Evolutionary conservation across 2,329 filamentous ascomycete species (phyloP).

Genomic region (Diaporthe sp.): DNA sequence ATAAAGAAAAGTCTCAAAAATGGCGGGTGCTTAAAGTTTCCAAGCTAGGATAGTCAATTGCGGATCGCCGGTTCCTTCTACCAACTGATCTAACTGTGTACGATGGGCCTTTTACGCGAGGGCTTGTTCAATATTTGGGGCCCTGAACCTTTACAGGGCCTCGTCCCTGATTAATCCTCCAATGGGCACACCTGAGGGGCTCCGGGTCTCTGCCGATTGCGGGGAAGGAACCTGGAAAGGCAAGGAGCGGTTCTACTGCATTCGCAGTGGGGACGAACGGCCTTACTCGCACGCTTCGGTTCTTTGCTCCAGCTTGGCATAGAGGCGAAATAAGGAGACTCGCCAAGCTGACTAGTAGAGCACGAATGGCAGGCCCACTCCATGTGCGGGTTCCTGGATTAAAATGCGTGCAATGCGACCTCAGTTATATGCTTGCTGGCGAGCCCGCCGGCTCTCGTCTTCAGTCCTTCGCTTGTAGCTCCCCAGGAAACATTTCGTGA

Average conservation of each 20-base stretch:
- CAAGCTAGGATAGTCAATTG: not conserved
- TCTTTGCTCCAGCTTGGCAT: conserved; percentile 16
- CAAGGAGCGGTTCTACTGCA: not conserved
- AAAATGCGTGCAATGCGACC: not conserved
- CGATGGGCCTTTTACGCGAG: not conserved
- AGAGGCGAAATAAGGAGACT: conserved; percentile 15
- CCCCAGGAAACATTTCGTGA: not conserved
- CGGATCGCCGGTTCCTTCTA: not conserved
- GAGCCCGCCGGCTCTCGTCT: not conserved
- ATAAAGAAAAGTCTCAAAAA: not conserved
- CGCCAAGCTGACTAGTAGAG: conserved; percentile 10
- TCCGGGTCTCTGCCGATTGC: conserved; percentile 8
- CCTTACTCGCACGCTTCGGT: conserved; percentile 9
- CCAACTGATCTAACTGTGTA: conserved; percentile 1
- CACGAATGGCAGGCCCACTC: not conserved
- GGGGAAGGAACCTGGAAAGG: conserved; percentile 16
- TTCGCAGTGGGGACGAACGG: conserved; percentile 4
- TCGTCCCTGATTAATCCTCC: conserved; percentile 23
- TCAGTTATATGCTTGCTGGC: not conserved
- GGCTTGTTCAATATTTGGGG: not conserved
- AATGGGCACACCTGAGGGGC: not conserved
- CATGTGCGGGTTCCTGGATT: not conserved
- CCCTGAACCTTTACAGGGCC: not conserved
- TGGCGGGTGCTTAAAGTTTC: not conserved
- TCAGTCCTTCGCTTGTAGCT: not conserved